phyloP scores from a whole-genome alignment of 345 rosid genomes.

The Mercurialis annua region DNA sequence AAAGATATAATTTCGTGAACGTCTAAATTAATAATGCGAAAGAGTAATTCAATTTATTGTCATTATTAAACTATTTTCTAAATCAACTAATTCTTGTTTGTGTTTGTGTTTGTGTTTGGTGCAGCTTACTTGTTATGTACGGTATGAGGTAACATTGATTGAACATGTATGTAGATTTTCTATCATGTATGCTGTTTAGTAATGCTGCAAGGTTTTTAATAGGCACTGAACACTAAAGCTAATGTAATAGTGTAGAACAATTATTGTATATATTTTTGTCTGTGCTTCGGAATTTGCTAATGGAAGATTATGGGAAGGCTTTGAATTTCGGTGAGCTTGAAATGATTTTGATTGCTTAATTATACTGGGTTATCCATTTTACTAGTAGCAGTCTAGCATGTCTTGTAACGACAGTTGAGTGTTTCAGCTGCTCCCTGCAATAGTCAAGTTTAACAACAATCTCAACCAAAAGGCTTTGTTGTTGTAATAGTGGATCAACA shows the following conservation, averaged over 20 bases:
- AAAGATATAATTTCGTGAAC: no score
- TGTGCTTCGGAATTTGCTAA: not conserved
- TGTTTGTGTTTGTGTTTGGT: not conserved
- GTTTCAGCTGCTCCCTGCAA: no score
- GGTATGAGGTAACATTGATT: not conserved
- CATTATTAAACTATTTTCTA: not conserved
- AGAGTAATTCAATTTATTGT: not conserved
- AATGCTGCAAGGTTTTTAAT: not conserved
- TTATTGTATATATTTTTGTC: not conserved
- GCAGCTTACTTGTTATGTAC: not conserved
- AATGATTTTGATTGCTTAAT: no score
- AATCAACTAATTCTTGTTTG: not conserved
- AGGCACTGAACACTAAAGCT: not conserved
- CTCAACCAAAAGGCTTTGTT: no score
- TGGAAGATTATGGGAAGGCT: not conserved
- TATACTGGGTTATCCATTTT: no score
- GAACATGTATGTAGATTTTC: not conserved
- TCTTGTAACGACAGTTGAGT: no score
- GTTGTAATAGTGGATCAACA: no score
- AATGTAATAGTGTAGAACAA: not conserved
- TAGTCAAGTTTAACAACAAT: no score
- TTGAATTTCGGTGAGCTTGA: not conserved
- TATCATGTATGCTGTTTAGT: not conserved
- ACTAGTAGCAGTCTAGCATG: no score
- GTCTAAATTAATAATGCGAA: no score